Conservation (phyloP, 2,329 filamentous ascomycete species). For the Mariannaea sp. region DNA sequence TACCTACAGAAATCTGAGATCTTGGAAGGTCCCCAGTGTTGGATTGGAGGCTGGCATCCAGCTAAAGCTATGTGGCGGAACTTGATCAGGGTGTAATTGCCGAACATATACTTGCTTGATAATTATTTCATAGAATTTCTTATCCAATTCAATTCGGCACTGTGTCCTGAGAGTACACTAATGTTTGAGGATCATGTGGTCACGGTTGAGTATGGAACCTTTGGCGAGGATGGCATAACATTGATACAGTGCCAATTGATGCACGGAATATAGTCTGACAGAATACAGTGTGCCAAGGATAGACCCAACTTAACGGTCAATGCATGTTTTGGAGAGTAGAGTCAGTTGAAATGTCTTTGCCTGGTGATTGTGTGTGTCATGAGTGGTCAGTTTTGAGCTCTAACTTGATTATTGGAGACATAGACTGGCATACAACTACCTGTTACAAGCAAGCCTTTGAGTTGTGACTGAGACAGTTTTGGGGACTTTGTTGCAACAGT, state of each 20-base stretch:
- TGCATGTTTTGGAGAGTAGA: too few species aligned
- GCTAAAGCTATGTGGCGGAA: slow-evolving; percentile 64
- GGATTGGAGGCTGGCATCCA: slow-evolving; percentile 71
- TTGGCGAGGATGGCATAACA: slow-evolving; percentile 76
- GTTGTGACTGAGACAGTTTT: too few species aligned
- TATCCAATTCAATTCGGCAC: slow-evolving; percentile 56
- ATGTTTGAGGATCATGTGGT: slow-evolving; percentile 70
- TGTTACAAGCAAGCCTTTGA: not conserved
- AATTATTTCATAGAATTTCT: slow-evolving; percentile 71
- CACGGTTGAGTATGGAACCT: slow-evolving; percentile 65
- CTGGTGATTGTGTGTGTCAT: too few species aligned
- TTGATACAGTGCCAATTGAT: slow-evolving; percentile 33
- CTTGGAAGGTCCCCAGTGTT: slow-evolving; percentile 68
- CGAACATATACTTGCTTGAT: slow-evolving; percentile 80
- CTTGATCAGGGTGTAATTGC: slow-evolving; percentile 92
- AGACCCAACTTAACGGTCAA: too few species aligned
- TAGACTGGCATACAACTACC: too few species aligned
- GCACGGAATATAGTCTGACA: too few species aligned
- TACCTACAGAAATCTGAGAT: slow-evolving; percentile 62
- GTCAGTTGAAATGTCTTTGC: too few species aligned
- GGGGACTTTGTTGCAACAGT: not conserved
- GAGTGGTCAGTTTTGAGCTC: too few species aligned
- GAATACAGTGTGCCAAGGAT: too few species aligned
- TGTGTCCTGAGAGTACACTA: slow-evolving; percentile 41
- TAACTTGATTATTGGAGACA: too few species aligned